Evolutionary conservation across 192 early-diverging fungal genomes (phyloP), one percentile per base, ranked within the genome.

Genomic region (Coemansia sp.): DNA sequence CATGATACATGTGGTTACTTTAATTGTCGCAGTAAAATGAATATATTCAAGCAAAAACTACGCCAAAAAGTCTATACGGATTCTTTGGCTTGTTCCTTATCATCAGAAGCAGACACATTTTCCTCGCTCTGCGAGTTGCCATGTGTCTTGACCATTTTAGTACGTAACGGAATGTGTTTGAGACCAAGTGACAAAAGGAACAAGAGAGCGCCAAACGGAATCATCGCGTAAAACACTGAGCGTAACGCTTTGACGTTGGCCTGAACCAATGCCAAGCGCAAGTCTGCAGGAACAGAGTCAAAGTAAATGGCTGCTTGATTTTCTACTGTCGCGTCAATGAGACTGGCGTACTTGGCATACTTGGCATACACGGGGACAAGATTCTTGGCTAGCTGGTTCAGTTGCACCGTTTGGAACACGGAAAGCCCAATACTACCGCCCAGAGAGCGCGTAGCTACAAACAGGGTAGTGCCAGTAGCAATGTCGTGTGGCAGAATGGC

Each of bases 391-490:
- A 21, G 48, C 8, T 62, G 37, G 66, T 83, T 80, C 51, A 74
- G 74, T 7, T 77, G 50, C 0, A 86, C 67, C 17, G 84, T 78
- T 37, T 79, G 83, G 38, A 78, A 76, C 52, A 87, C 69, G 16
- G 85, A 82, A 41, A 91, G 38, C 11, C 86, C 86, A 26, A 89
- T 69, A 31, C 67, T 78, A 22, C 83, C 81, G n/a, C 87, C 89
- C 23, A 88, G 69, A 31, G 84, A 78, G 45, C 87, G 86, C 56
- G 82, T 82, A 43, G 89, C 91, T 9, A 84, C 80, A 7, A 81
- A 76, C 48, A 88, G 64, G 7, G 88, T 77, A 6, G 90, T 91
- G 41, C 82, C 89, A 23, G 87, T 59, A n/a, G 90, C 90, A 53
- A 92, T 86, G 31, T 90, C 80, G 25, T 65, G 62, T 2, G 71